Conservation (phyloP, 202 grass and related monocot genomes). For the Bolboschoenoplectus hybrid region DNA sequence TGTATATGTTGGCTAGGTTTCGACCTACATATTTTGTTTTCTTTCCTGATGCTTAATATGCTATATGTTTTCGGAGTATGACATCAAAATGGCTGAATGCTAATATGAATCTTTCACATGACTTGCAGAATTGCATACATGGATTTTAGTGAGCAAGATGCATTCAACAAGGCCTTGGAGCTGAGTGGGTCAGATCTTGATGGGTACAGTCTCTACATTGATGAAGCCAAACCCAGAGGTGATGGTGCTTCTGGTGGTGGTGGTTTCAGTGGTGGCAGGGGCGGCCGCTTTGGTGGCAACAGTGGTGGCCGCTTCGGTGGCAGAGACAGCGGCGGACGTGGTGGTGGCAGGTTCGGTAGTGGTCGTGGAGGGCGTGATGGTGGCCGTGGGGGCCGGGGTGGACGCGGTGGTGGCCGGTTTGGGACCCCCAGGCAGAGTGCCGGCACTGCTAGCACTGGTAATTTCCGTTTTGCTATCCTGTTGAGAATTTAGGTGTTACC, state of each 20-base stretch:
- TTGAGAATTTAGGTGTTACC: neutral
- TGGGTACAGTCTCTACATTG: constrained; percentile 60
- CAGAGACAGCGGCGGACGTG: constrained; percentile 21
- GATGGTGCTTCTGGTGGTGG: constrained; percentile 48
- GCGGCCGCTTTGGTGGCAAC: constrained; percentile 34
- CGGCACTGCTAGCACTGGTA: constrained; percentile 75
- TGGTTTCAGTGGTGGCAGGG: constrained; percentile 36
- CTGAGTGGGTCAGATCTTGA: constrained; percentile 64
- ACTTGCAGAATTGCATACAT: constrained; percentile 80
- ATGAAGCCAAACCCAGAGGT: constrained; percentile 69
- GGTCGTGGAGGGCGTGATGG: constrained; percentile 33
- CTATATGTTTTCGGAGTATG: neutral
- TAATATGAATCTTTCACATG: neutral
- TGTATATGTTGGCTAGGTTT: too few species aligned
- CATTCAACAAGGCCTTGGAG: constrained; percentile 60
- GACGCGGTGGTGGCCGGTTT: constrained; percentile 56
- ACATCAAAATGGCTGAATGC: neutral
- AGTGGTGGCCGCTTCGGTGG: constrained; percentile 45
- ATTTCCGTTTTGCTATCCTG: neutral
- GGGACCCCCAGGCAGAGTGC: constrained; percentile 49
- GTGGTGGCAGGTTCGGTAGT: constrained; percentile 28
- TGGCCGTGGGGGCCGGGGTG: constrained; percentile 44
- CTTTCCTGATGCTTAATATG: neutral
- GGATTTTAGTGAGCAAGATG: constrained; percentile 55
- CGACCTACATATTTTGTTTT: neutral